Base-by-base conservation (phyloP, 192 early-diverging fungal genomes). In the Linnemannia exigua region DNA sequence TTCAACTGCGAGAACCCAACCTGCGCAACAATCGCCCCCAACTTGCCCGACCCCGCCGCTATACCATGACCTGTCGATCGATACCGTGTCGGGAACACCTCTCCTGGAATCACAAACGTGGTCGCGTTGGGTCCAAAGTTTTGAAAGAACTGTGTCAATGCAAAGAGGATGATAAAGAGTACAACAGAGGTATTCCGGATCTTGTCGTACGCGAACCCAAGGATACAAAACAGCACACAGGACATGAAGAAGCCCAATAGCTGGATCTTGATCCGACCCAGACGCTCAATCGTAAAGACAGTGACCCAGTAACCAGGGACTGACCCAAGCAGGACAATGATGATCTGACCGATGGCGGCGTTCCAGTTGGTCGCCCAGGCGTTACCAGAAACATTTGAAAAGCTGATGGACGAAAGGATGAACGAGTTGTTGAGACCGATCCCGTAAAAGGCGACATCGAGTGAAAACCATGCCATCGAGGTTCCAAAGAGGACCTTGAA, bases 121-220 rank as follows among this genome's bases (percentile, higher is more conserved):
- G 97, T 99, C 25, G 92, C 80, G 89, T 99, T 99, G 71, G 98
- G 98, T 11, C 98, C 98, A 91, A 97, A 98, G 92, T 99, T 97
- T 92, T 95, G 95, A 92, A 98, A 96, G 82, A 96, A 90, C 76
- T 94, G 91, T 2, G 93, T 92, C 14, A 91, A 69, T 1, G 92
- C 90, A 75, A 92, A 96, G 38, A 96, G 78, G 8, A 95, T 88
- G 46, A 94, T 90, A 77, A 94, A 96, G 14, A 90, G 90, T 12
- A 84, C 89, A 0, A 79, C 67, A 0, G 94, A 95, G 67, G 73
- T 88, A 81, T 89, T 89, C 47, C 92, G 81, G 74, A 96, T 95
- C 70, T 89, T 61, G 75, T 93, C 75, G 87, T 95, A 95, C 37
- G 79, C 94, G 76, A 95, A 95, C 48, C 95, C 95, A 41, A 96